phyloP scores from a whole-genome alignment of 192 early-diverging fungal species.

The Coemansia sp. region DNA sequence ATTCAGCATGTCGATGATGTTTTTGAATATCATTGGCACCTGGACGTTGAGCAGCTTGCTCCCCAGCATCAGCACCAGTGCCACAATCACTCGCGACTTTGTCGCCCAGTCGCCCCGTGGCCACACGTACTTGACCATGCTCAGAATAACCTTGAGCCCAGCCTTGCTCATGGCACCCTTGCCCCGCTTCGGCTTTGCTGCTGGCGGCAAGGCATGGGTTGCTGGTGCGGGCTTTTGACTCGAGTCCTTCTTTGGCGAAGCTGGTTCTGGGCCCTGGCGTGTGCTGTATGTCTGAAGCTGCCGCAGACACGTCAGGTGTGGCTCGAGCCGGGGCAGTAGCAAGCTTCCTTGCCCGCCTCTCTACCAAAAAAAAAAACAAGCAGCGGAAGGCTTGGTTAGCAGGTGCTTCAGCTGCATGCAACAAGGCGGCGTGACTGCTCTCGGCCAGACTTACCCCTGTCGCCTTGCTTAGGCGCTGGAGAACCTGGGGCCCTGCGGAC shows the following conservation, averaged over 20 bases:
- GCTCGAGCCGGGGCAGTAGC: too few species aligned
- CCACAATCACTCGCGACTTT: slow-evolving; percentile 80
- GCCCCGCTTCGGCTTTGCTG: slow-evolving; percentile 3
- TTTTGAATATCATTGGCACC: slow-evolving; percentile 94
- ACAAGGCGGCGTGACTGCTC: too few species aligned
- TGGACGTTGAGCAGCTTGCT: slow-evolving; percentile 86
- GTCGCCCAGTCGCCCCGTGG: slow-evolving; percentile 80
- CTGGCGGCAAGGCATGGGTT: too few species aligned
- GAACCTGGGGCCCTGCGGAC: too few species aligned
- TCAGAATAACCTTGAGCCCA: slow-evolving; percentile 58
- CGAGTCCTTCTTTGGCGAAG: not conserved
- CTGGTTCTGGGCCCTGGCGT: not conserved
- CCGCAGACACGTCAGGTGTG: too few species aligned
- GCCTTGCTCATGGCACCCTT: slow-evolving; percentile 41
- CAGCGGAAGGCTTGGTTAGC: too few species aligned
- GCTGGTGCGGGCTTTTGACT: too few species aligned
- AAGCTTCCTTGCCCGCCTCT: too few species aligned
- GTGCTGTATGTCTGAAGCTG: not conserved
- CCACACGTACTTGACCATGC: slow-evolving; percentile 81
- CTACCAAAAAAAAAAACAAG: too few species aligned
- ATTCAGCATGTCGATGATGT: slow-evolving; percentile 81
- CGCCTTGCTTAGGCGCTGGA: too few species aligned
- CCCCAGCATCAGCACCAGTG: slow-evolving; percentile 74
- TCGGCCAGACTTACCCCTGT: too few species aligned
- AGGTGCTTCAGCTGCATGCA: too few species aligned